Evolutionary conservation across 2,329 filamentous ascomycete genomes (phyloP).

Genomic region (Rutstroemia sp.): DNA sequence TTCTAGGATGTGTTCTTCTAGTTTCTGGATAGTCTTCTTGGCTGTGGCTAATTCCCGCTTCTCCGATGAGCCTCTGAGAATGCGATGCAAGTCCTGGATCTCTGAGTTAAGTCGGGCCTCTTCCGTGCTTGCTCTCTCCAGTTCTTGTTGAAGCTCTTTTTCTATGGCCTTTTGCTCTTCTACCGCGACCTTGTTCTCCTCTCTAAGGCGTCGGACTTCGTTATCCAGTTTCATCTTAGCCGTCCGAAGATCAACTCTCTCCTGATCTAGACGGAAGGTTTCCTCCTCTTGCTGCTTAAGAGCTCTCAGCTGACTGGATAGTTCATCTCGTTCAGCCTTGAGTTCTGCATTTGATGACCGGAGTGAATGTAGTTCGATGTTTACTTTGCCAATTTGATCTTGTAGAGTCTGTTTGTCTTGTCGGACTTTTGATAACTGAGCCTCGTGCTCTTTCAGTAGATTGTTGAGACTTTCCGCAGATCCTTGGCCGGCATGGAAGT

Average conservation of each 20-base stretch:
- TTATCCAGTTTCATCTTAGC: conserved; percentile 60
- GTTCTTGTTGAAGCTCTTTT: conserved; percentile 56
- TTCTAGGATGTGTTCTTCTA: conserved; percentile 49
- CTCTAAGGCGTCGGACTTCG: conserved; percentile 56
- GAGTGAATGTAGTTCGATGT: conserved; percentile 52
- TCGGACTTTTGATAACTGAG: conserved; percentile 47
- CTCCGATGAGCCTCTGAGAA: conserved; percentile 28
- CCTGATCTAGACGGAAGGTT: conserved; percentile 56
- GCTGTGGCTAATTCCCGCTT: conserved; percentile 40
- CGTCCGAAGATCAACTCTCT: conserved; percentile 60
- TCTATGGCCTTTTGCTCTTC: conserved; percentile 54
- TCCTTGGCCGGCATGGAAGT: conserved; percentile 27
- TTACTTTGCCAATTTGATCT: conserved; percentile 52
- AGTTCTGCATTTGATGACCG: conserved; percentile 48
- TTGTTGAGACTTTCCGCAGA: conserved; percentile 46
- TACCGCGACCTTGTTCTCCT: conserved; percentile 52
- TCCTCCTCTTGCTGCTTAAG: conserved; percentile 49
- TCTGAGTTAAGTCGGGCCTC: conserved; percentile 54
- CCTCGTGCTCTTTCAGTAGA: conserved; percentile 50
- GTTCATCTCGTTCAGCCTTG: conserved; percentile 59
- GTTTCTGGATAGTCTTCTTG: conserved; percentile 54
- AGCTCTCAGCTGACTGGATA: conserved; percentile 52
- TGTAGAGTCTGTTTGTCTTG: conserved; percentile 57
- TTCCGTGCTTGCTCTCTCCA: conserved; percentile 58
- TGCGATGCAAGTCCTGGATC: conserved; percentile 44